These are phyloP conservation scores for Aspergillus pseudoglaucus DNA, from an alignment of 2,329 filamentous ascomycete species.

Conservation along the genomic window DNA sequence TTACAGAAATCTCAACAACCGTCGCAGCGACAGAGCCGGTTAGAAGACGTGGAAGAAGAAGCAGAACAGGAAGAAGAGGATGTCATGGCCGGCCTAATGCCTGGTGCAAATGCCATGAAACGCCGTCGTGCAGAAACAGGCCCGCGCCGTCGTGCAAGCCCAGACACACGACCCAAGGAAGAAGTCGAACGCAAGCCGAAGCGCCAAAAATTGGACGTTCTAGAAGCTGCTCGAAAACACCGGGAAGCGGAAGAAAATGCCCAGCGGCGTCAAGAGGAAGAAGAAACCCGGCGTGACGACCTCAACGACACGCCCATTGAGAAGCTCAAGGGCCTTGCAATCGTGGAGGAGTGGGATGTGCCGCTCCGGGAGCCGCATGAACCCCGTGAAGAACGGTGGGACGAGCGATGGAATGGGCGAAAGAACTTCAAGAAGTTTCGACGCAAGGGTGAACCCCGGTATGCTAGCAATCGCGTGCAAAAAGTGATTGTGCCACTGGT, in stretches of 20 bases:
- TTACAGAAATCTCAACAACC: constrained; percentile 19
- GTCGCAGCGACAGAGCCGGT: constrained; percentile 18
- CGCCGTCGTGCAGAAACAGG: constrained; percentile 62
- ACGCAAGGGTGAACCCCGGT: constrained; percentile 26
- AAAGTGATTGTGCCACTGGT: constrained; percentile 64
- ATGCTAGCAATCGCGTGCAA: constrained; percentile 38
- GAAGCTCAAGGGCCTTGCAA: constrained; percentile 65
- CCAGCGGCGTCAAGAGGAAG: constrained; percentile 55
- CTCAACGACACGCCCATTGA: constrained; percentile 63
- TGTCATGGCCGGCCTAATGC: constrained; percentile 65
- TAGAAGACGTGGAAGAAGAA: constrained; percentile 40
- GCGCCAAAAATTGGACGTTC: constrained; percentile 59
- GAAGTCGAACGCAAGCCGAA: constrained; percentile 39
- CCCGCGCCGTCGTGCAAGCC: constrained; percentile 37
- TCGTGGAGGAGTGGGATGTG: constrained; percentile 71
- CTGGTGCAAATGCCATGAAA: constrained; percentile 71
- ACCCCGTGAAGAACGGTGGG: constrained; percentile 61
- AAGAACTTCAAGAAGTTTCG: constrained; percentile 92
- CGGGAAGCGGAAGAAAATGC: constrained; percentile 49
- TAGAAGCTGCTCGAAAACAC: constrained; percentile 54
- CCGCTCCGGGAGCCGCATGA: constrained; percentile 24
- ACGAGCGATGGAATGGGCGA: constrained; percentile 84
- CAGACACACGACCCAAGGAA: constrained; percentile 15
- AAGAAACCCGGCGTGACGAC: constrained; percentile 53
- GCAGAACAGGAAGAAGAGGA: constrained; percentile 40